Conservation (phyloP, 345 rosid species). For the Salix suchowensis region DNA sequence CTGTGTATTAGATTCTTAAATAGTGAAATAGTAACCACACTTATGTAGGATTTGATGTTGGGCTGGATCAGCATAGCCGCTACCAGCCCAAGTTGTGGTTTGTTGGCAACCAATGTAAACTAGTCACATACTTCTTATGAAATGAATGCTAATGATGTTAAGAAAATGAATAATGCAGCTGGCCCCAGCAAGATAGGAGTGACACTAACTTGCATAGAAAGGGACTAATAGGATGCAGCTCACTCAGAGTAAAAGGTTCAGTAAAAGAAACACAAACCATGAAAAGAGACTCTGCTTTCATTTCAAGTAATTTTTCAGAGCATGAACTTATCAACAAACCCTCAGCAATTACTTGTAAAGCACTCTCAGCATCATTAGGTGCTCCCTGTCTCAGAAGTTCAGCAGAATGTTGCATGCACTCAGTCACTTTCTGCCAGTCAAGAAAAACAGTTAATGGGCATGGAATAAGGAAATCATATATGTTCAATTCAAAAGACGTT, state of each 20-base stretch:
- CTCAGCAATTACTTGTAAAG: constrained; percentile 64
- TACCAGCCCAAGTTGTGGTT: neutral
- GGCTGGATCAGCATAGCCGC: neutral
- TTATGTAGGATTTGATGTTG: neutral
- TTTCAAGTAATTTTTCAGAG: constrained; percentile 73
- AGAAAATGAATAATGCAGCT: neutral
- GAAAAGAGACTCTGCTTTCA: constrained; percentile 79
- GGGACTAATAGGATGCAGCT: neutral
- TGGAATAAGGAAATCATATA: constrained; percentile 1
- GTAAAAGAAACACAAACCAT: constrained; percentile 43
- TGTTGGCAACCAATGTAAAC: neutral
- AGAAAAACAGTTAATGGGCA: constrained; percentile 20
- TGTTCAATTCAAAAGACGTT: neutral
- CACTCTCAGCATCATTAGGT: constrained; percentile 46
- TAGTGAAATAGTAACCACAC: neutral
- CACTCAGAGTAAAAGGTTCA: neutral
- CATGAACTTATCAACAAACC: constrained; percentile 54
- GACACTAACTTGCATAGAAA: neutral
- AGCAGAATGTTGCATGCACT: constrained; percentile 51
- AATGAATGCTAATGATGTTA: neutral
- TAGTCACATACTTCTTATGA: neutral
- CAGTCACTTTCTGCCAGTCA: constrained; percentile 69
- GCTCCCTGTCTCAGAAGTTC: constrained; percentile 46
- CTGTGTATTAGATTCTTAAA: constrained; percentile 4
- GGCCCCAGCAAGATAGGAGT: neutral